A percentile compares a stretch with the other conserved stretches of the same genome.
phyloP scores from a whole-genome alignment of 1,139 yeast genomes.

The Pichia sp. region DNA sequence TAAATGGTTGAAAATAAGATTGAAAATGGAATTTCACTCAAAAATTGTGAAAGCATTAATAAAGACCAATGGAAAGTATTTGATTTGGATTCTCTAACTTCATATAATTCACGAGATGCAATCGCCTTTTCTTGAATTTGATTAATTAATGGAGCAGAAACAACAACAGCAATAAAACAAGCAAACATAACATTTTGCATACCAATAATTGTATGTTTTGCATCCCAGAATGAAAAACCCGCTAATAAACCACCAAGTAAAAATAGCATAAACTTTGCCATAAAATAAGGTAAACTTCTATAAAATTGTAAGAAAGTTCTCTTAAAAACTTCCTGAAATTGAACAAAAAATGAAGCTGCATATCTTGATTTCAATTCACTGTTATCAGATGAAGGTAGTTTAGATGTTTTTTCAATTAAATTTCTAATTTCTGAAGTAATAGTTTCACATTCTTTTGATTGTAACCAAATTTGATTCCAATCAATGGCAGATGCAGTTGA shows the following conservation, averaged over 20 bases:
- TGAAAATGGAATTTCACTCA: slow-evolving; percentile 53
- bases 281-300: slow-evolving; percentile 43
- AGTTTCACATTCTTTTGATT: slow-evolving; percentile 3
- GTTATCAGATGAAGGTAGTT: slow-evolving; percentile 26
- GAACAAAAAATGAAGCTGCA: slow-evolving; percentile 35
- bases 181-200: slow-evolving; percentile 50
- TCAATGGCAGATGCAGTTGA: slow-evolving; percentile 39
- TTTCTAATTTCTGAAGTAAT: slow-evolving; percentile 23
- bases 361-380: slow-evolving; percentile 30
- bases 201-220: slow-evolving; percentile 38
- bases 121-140: slow-evolving; percentile 54
- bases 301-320: slow-evolving; percentile 41
- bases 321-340: slow-evolving; percentile 35
- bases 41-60: slow-evolving; percentile 43
- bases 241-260: slow-evolving; percentile 38
- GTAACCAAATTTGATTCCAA: slow-evolving; percentile 42
- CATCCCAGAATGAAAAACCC: slow-evolving; percentile 33
- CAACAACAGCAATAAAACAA: slow-evolving; percentile 42
- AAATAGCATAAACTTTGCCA: slow-evolving; percentile 34
- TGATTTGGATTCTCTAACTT: slow-evolving; percentile 57
- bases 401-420: slow-evolving; percentile 16
- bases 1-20: slow-evolving; percentile 44
- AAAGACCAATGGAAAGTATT: slow-evolving; percentile 64
- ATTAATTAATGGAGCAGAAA: slow-evolving; percentile 47
- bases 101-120: slow-evolving; percentile 48